Percentiles rank a stretch among this genome's conserved stretches.
These are phyloP conservation scores for Neurospora sp. DNA, from an alignment of 495 filamentous ascomycete genomes.

Conservation along the genomic window DNA sequence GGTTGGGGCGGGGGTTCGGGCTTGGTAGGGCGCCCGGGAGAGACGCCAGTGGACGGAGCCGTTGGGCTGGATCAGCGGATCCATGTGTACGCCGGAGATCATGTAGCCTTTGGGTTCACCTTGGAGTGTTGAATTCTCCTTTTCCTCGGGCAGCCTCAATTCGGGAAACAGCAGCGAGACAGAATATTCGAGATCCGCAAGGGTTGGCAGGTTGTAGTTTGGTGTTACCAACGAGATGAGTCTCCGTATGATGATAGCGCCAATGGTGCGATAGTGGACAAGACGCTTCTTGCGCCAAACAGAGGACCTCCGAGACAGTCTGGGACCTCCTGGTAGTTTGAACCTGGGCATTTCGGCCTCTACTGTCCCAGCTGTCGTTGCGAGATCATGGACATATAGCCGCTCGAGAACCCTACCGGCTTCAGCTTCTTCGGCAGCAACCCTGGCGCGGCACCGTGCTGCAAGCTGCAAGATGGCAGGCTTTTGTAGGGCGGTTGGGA, in stretches of 20 bases:
- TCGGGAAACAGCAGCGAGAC: slow-evolving; percentile 29
- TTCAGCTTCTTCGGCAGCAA: slow-evolving; percentile 23
- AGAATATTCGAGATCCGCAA: slow-evolving; percentile 23
- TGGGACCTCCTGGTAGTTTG: slow-evolving; percentile 2
- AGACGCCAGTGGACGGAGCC: slow-evolving; percentile 28
- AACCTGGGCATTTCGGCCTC: slow-evolving; percentile 30
- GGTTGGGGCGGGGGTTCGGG: slow-evolving; percentile 14
- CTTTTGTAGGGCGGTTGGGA: slow-evolving; percentile 63
- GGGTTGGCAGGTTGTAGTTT: slow-evolving; percentile 9
- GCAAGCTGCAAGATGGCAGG: slow-evolving; percentile 50
- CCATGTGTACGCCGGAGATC: slow-evolving; percentile 43
- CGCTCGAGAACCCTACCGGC: slow-evolving; percentile 21
- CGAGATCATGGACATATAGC: slow-evolving; percentile 28
- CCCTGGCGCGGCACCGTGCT: slow-evolving; percentile 22
- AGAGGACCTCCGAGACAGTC: slow-evolving; percentile 4
- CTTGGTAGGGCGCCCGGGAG: slow-evolving; percentile 27
- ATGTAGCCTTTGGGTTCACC: slow-evolving; percentile 37
- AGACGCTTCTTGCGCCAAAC: slow-evolving; percentile 17
- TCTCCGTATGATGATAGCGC: slow-evolving; percentile 27
- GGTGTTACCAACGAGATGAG: slow-evolving; percentile 32
- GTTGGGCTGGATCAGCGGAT: slow-evolving; percentile 25
- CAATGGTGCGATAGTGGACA: slow-evolving; percentile 24
- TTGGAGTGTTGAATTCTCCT: not conserved
- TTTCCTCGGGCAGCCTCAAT: slow-evolving; percentile 1
- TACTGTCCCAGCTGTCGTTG: slow-evolving; percentile 28